Conservation (phyloP, 2,329 filamentous ascomycete genomes). For the Chaetomium strumarium region DNA sequence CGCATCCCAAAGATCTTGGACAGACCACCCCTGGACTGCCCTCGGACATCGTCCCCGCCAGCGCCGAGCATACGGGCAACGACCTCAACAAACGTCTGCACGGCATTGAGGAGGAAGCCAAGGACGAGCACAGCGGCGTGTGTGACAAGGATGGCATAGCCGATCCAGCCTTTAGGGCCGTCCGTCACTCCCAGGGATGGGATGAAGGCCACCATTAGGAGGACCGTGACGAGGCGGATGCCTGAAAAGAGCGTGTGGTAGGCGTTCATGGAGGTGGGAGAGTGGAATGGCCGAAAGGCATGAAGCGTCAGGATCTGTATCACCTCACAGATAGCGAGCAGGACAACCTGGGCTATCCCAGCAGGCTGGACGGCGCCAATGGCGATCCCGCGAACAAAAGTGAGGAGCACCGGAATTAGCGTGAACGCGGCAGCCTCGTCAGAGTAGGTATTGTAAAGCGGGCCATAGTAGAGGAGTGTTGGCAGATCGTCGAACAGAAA, state of each 20-base stretch:
- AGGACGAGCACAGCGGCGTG: conserved; percentile 82
- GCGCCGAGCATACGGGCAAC: conserved; percentile 75
- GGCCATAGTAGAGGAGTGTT: conserved; percentile 83
- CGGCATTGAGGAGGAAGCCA: conserved; percentile 86
- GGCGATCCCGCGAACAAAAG: conserved; percentile 78
- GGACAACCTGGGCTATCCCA: conserved; percentile 85
- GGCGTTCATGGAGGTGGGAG: conserved; percentile 92
- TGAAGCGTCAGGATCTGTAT: conserved; percentile 81
- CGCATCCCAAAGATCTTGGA: conserved; percentile 89
- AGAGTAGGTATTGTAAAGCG: conserved; percentile 95
- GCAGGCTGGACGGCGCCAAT: conserved; percentile 90
- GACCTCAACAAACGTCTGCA: conserved; percentile 88
- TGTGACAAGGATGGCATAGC: conserved; percentile 81
- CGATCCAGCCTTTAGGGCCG: conserved; percentile 85
- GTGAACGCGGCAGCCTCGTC: conserved; percentile 90
- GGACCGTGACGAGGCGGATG: conserved; percentile 67
- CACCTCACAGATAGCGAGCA: conserved; percentile 91
- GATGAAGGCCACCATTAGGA: conserved; percentile 77
- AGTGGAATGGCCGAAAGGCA: conserved; percentile 84
- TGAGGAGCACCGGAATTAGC: conserved; percentile 77
- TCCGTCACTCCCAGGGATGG: conserved; percentile 75
- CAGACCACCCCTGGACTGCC: conserved; percentile 72
- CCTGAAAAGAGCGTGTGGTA: conserved; percentile 83
- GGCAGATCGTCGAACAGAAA: conserved; percentile 90
- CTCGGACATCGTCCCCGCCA: conserved; percentile 65